Base-by-base conservation (phyloP, 345 rosid genomes). In the Boechera divaricarpa region DNA sequence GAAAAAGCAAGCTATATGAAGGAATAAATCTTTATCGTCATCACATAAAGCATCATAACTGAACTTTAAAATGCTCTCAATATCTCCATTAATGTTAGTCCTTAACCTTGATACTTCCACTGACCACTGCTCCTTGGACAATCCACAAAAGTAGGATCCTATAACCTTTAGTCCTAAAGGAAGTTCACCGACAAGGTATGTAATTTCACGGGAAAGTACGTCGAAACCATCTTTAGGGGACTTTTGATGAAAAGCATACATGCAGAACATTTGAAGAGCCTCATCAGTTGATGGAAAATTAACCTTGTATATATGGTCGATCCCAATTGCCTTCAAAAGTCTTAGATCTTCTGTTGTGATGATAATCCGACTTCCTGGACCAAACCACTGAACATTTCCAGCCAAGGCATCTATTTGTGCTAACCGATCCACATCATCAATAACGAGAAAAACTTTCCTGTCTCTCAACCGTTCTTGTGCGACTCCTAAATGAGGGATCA, bases 1-100 rank as follows among this genome's bases (percentile, higher is more conserved):
- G 6, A 76, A 76, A 52, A 76, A 55, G 32, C 81, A 79, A 2
- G 83, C 85, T 24, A 84, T 70, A 16, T 82, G 80, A 21, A 77
- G 67, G 75, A 84, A 84, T 6, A 82, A 32, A 5, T 7, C 9
- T 72, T 80, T 49, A 8, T 67, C 67, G 10, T 71, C 26, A 18
- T 42, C 42, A n/a, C 32, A 12, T 10, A 84, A 57, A 11, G 72
- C 79, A 67, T 84, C 77, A 13, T 61, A 82, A n/a, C 87, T 82
- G 18, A 80, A 67, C 52, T 16, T 75, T 13, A 82, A 47, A 6
- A 74, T 33, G 1, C 51, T n/a, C 0, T 9, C 35, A 31, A 84
- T 77, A 1, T 77, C 39, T 1, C 13, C 26, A 10, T 74, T 4
- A 49, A 63, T 66, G 28, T 39, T 38, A 29, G 1, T 54, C 67